phyloP scores from a whole-genome alignment of 2,329 filamentous ascomycete species.

The Pseudocercospora eumusae region DNA sequence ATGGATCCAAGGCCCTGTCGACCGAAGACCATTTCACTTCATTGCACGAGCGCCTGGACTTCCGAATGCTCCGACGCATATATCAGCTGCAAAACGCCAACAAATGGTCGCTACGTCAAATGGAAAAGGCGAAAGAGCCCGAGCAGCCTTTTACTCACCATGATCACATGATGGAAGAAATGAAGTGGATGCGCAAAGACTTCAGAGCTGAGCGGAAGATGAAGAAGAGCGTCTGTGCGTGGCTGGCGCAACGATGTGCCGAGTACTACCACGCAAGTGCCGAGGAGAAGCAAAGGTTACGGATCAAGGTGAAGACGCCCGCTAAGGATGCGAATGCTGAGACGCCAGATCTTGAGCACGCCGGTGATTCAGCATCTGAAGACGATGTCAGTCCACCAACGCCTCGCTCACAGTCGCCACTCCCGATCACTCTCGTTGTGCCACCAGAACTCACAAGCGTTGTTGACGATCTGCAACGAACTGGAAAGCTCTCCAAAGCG shows the following conservation, averaged over 20 bases:
- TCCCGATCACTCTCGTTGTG: constrained; percentile 32
- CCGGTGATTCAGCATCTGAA: constrained; percentile 37
- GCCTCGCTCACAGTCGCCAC: constrained; percentile 23
- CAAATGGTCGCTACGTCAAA: constrained; percentile 88
- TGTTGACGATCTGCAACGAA: constrained; percentile 32
- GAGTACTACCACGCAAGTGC: constrained; percentile 71
- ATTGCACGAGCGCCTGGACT: constrained; percentile 83
- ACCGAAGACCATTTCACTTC: constrained; percentile 82
- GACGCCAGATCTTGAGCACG: constrained; percentile 36
- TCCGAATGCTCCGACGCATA: constrained; percentile 79
- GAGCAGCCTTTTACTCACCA: constrained; percentile 74
- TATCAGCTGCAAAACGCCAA: constrained; percentile 89
- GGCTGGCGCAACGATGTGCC: constrained; percentile 78
- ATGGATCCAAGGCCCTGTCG: constrained; percentile 85
- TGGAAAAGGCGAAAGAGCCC: constrained; percentile 81
- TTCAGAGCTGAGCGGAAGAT: constrained; percentile 92
- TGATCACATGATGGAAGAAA: constrained; percentile 84
- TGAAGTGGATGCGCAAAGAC: constrained; percentile 98
- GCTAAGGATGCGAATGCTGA: constrained; percentile 24
- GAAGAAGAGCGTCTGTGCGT: constrained; percentile 80
- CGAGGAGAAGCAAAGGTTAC: constrained; percentile 66
- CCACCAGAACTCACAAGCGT: constrained; percentile 33
- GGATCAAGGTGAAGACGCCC: constrained; percentile 61
- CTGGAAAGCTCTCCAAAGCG: constrained; percentile 33
- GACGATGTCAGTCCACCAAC: constrained; percentile 36